Percentiles rank a stretch among this genome's conserved stretches.
These are phyloP conservation scores for Diospyros kaki DNA, from an alignment of 148 eudicot species.

Conservation along the genomic window DNA sequence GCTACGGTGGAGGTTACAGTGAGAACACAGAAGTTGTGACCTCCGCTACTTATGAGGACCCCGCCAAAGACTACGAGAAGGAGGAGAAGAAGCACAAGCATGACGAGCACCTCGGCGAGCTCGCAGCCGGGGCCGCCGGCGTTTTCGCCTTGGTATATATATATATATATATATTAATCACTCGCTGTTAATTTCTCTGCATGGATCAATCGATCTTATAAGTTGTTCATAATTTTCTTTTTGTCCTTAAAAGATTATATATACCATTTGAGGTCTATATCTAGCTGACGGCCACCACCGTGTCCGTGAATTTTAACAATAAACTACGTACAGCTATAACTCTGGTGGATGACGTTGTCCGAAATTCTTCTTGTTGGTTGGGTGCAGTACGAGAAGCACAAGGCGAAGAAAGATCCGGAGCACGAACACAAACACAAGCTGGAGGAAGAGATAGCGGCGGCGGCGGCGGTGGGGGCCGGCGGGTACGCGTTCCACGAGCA, in stretches of 20 bases:
- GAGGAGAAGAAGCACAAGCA: conserved; percentile 39
- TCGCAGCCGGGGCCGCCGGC: conserved; percentile 40
- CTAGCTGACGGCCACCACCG: no score
- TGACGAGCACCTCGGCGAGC: conserved; percentile 29
- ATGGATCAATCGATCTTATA: neutral
- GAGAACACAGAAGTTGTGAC: no score
- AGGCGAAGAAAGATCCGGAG: conserved; percentile 57
- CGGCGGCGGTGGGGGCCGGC: conserved; percentile 45
- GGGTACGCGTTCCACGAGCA: conserved; percentile 54
- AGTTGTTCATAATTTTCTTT: no score
- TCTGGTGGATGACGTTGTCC: no score
- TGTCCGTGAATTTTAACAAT: no score
- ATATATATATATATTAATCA: neutral
- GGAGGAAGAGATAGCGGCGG: conserved; percentile 46
- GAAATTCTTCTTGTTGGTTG: no score
- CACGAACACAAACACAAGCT: conserved; percentile 53
- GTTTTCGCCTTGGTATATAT: conserved; percentile 24
- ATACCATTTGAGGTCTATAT: no score
- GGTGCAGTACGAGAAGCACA: conserved; percentile 49
- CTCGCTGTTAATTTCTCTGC: neutral
- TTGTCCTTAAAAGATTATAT: no score
- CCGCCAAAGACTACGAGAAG: conserved; percentile 16
- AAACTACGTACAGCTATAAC: no score
- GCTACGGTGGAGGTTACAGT: no score
- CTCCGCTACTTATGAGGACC: no score